Evolutionary conservation across 2,329 filamentous ascomycete genomes (phyloP), one percentile per base, ranked within the genome.

Genomic region (Chalara sp.): DNA sequence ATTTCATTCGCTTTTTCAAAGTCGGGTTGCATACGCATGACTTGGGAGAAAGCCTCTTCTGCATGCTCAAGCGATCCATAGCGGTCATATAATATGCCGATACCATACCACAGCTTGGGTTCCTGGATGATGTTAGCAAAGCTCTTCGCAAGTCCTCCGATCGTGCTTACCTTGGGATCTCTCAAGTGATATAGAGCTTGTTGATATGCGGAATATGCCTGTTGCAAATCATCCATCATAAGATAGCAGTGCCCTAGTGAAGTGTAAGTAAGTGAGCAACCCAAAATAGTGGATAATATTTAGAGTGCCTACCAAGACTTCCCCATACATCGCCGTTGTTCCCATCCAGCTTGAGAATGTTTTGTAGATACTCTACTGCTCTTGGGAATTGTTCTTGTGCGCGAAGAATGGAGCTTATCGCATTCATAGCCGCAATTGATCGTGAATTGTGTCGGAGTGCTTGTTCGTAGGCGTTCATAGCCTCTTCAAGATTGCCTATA

Each of bases 1-100:
- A 99, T 97, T 68, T 99, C 93, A 64, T 97, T 97, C 51, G 92
- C 91, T 77, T 99, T 99, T 65, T 99, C 93, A 61, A 97, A 97
- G 61, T 90, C 86, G 5, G 92, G 93, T 63, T 96, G 87, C 86
- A 99, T 97, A 60, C 89, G 86, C 93, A 99, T 97, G 56, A 99
- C 93, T 65, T 97, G 89, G 2, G 92, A 96, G 66, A 97, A 97
- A 5, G 93, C 93, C 67, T 97, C 93, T 68, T 97, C 93, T 59
- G 93, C 93, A 67, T 97, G 95, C 63, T 99, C 93, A 44, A 96
- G 80, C 31, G 90, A 96, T 6, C 93, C 93, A 65, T 97, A 99
- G 48, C 93, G 80, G 67, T 99, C 93, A 61, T 99, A 99, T 1
- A 99, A 74, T 44, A 99, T 99, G 39, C 93, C 93, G 43, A 99